Evolutionary conservation across 2,329 filamentous ascomycete species (phyloP).

Genomic region (Penicillium verrucosum): DNA sequence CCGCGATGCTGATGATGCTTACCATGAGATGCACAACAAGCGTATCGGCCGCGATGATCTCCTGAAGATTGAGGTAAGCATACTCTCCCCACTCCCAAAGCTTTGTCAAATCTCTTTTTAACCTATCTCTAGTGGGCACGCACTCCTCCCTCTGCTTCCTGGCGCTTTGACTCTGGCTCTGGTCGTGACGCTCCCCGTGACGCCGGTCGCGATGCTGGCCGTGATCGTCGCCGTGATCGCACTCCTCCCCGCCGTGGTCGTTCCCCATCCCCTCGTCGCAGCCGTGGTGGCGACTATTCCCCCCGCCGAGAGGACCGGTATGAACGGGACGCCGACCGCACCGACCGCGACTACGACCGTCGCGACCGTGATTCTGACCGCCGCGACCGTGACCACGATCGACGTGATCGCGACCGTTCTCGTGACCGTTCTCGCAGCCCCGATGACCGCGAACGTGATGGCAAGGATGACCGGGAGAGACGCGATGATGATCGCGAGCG

Average conservation of each 20-base stretch:
- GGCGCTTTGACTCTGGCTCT: conserved; percentile 91
- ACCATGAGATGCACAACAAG: conserved; percentile 99
- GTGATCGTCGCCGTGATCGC: conserved; percentile 65
- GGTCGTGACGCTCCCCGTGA: conserved; percentile 55
- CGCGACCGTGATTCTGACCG: conserved; percentile 69
- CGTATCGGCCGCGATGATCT: conserved; percentile 92
- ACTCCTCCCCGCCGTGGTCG: conserved; percentile 73
- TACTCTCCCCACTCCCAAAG: background rate
- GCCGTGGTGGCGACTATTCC: conserved; percentile 69
- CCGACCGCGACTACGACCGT: conserved; percentile 72
- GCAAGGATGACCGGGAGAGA: conserved; percentile 25
- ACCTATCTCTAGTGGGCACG: conserved; percentile 77
- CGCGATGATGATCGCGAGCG: conserved; percentile 67
- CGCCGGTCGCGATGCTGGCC: conserved; percentile 66
- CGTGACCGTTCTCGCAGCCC: conserved; percentile 25
- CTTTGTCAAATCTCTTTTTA: conserved; percentile 11
- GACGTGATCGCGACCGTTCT: conserved; percentile 40
- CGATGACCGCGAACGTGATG: conserved; percentile 24
- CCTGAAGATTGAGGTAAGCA: conserved; percentile 91
- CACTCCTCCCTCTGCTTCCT: conserved; percentile 94
- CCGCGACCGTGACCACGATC: conserved; percentile 43
- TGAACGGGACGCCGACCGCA: conserved; percentile 64
- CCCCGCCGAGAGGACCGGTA: conserved; percentile 85
- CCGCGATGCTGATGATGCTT: conserved; percentile 96
- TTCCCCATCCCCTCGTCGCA: conserved; percentile 56